These are phyloP conservation scores for Suaeda aralocaspica DNA, from an alignment of 148 eudicot genomes.

Conservation along the genomic window DNA sequence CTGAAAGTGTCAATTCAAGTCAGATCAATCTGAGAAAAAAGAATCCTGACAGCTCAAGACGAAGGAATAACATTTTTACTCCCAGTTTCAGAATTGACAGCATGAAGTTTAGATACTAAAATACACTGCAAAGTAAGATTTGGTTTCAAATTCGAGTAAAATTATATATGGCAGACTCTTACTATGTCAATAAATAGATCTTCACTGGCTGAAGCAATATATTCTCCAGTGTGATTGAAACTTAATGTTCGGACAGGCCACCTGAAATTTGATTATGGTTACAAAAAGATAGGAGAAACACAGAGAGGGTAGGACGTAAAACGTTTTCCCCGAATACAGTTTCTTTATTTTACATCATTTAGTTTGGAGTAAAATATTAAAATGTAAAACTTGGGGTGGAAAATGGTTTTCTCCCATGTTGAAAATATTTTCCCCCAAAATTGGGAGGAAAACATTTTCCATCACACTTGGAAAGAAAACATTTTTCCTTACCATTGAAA, in stretches of 20 bases:
- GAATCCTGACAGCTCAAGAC: too few species aligned
- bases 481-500: too few species aligned
- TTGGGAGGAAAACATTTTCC: too few species aligned
- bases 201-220: slow-evolving; percentile 95
- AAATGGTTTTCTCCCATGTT: too few species aligned
- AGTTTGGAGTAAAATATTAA: too few species aligned
- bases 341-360: too few species aligned
- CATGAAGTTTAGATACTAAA: neutral
- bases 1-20: slow-evolving; percentile 27
- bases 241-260: slow-evolving; percentile 99
- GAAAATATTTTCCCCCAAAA: too few species aligned
- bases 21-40: neutral
- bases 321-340: too few species aligned
- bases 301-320: too few species aligned
- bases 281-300: neutral
- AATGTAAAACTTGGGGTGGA: too few species aligned
- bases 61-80: too few species aligned
- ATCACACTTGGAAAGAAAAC: too few species aligned
- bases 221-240: slow-evolving; percentile 96
- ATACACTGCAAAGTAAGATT: neutral
- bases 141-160: neutral
- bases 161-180: slow-evolving; percentile 22
- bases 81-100: neutral
- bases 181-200: slow-evolving; percentile 94
- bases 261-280: slow-evolving; percentile 36